Evolutionary conservation across 306 rosid genomes (phyloP), one percentile per base, ranked within the genome.

Genomic region (Acmispon strigosus): DNA sequence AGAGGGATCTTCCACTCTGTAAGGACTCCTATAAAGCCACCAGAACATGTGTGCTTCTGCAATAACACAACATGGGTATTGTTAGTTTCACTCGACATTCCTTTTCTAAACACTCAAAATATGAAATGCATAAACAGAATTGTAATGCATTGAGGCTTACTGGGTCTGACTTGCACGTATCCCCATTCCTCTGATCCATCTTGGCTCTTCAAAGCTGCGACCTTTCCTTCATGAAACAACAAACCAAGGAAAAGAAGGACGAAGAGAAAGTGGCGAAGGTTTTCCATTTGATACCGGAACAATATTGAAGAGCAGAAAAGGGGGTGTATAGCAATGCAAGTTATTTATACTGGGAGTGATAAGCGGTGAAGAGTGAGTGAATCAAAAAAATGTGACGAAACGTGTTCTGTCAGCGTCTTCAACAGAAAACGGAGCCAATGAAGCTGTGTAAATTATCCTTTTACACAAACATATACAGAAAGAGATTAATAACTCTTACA

Each of bases 11-110:
- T 94, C 85, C 61, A 94, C 95, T 89, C 95, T 89, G 61, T 82
- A 67, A 1, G 97, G 92, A 76, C 99, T 94, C 78, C 34, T 84
- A 66, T 94, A 94, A 49, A 80, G 91, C 99, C 99, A 94, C 97
- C 97, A 94, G 75, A 94, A 94, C 95, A 94, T 84, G 76, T 94
- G 95, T 11, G 97, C 97, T 84, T 94, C 96, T 94, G 89, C 16
- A 42, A 65, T 9, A 73, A 22, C 27, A 69, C 9, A 69, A 3
- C 15, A 11, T 27, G 41, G 77, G 57, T 7, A 43, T 10, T 2
- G 22, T 45, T 39, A 32, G 11, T 13, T 39, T 50, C 62, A 49
- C 52, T 49, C 17, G 5, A 63, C 15, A 51, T 4, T 72, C 12
- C 58, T 17, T 62, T 18, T 34, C 16, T 43, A 43, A 20, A 42